Evolutionary conservation across 129 eudicot genomes (phyloP).

Genomic region (Escallonia rubra): DNA sequence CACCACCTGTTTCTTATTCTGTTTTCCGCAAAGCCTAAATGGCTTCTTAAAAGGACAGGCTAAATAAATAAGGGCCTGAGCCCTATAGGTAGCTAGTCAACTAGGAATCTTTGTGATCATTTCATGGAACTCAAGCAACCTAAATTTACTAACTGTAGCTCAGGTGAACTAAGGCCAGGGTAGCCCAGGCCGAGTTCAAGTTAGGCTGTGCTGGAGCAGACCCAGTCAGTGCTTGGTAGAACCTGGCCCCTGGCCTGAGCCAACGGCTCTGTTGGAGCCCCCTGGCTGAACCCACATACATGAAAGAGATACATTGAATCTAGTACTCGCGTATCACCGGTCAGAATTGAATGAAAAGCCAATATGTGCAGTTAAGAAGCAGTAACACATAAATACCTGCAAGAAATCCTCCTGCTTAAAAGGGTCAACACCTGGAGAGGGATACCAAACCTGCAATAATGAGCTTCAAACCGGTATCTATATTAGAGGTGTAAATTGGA

Average conservation of each 20-base stretch:
- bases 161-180: background rate
- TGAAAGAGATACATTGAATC: background rate
- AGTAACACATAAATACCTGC: conserved; percentile 57
- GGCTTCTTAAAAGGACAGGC: too few species aligned
- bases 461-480: conserved; percentile 24
- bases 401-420: conserved; percentile 97
- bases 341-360: background rate
- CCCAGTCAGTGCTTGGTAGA: too few species aligned
- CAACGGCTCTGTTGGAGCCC: background rate
- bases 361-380: background rate
- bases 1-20: too few species aligned
- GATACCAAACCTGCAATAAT: conserved; percentile 94
- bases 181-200: background rate
- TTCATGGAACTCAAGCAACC: too few species aligned
- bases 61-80: too few species aligned
- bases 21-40: too few species aligned
- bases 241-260: too few species aligned
- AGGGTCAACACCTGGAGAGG: conserved; percentile 84
- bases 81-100: too few species aligned
- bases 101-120: too few species aligned
- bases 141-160: too few species aligned
- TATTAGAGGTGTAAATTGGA: conserved; percentile 25
- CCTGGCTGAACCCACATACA: background rate
- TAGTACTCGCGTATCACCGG: background rate
- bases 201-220: too few species aligned